Evolutionary conservation across 2,329 filamentous ascomycete species (phyloP).

Genomic region (Berkeleyomyces basicola): DNA sequence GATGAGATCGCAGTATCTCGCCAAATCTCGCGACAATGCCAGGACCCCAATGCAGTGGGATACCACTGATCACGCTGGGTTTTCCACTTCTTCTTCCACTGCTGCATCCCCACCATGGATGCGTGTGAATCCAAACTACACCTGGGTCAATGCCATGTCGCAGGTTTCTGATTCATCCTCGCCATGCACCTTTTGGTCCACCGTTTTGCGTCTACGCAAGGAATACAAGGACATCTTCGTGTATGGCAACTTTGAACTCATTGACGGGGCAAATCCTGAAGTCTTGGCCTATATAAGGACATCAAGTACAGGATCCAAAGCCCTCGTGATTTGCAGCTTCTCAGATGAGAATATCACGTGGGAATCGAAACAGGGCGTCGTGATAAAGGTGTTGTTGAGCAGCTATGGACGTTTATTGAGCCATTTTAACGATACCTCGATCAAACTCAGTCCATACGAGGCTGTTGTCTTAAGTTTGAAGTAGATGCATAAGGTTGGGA

Average conservation of each 20-base stretch:
- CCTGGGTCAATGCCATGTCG: slow-evolving; percentile 41
- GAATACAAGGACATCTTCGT: slow-evolving; percentile 45
- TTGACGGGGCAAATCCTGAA: slow-evolving; percentile 20
- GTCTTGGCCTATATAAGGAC: slow-evolving; percentile 25
- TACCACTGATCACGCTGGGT: slow-evolving; percentile 41
- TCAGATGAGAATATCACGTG: slow-evolving; percentile 20
- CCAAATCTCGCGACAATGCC: slow-evolving; percentile 51
- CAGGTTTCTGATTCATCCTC: slow-evolving; percentile 33
- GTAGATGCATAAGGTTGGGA: background rate
- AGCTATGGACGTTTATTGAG: slow-evolving; percentile 19
- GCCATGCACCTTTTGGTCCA: slow-evolving; percentile 45
- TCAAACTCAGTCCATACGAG: slow-evolving; percentile 24
- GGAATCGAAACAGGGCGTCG: slow-evolving; percentile 16
- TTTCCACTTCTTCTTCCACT: slow-evolving; percentile 36
- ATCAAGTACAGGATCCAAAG: slow-evolving; percentile 20
- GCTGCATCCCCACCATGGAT: slow-evolving; percentile 45
- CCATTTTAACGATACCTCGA: slow-evolving; percentile 18
- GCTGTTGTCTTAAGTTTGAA: slow-evolving; percentile 21
- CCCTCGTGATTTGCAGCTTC: slow-evolving; percentile 26
- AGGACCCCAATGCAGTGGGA: slow-evolving; percentile 60
- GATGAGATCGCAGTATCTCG: slow-evolving; percentile 31
- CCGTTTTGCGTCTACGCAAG: slow-evolving; percentile 43
- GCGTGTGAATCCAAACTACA: slow-evolving; percentile 46
- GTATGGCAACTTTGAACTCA: slow-evolving; percentile 34
- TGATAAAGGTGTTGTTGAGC: slow-evolving; percentile 22